Evolutionary conservation across 139 green algal species (phyloP), one percentile per base, ranked within the genome.

Genomic region (Diplosphaera chodatii): DNA sequence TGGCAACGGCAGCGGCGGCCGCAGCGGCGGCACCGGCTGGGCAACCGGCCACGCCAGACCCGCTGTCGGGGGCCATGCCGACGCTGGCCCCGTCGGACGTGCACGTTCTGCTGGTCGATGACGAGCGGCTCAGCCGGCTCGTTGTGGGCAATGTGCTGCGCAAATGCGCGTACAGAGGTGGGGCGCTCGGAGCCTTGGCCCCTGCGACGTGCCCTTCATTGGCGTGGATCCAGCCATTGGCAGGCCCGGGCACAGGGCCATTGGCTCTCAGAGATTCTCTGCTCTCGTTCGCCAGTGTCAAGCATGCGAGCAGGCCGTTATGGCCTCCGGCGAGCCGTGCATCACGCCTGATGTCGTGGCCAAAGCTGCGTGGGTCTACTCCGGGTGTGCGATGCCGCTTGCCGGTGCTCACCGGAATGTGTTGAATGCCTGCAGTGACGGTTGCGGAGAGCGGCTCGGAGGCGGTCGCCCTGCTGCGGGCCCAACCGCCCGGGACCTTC

Each of bases 91-190:
- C 80, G 0, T 29, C 32, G 15, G 78, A 88, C 27, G 65, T 95
- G 1, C 84, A 91, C 64, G 84, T 96, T 0, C 68, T 96, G 56
- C 77, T 95, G 4, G 91, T 97, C 13, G 91, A 97, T 40, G 91
- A 97, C 48, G 91, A 97, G 68, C 70, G 83, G 1, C 74, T 97
- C 4, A 83, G 73, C 2, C 74, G 91, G 0, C 64, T 90, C 0
- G 88, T 96, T 21, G 87, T 97, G 2, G 78, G 79, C 30, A 92
- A 87, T 48, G 68, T 95, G 56, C 78, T 97, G 37, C 81, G 81
- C 2, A 88, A 91, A 41, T 94, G 87, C 70, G 82, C 87, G 33
- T 96, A 95, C 74, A 84, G 78, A 85, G 89, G 89, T 91, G 48
- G n/a, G 79, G 37, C 37, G 37, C 37, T 48, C n/a, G n/a, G n/a